Percentiles rank a stretch among this genome's conserved stretches.
Evolutionary conservation across 148 eudicot genomes (phyloP).

Genomic region (Nepenthes mirabilis): DNA sequence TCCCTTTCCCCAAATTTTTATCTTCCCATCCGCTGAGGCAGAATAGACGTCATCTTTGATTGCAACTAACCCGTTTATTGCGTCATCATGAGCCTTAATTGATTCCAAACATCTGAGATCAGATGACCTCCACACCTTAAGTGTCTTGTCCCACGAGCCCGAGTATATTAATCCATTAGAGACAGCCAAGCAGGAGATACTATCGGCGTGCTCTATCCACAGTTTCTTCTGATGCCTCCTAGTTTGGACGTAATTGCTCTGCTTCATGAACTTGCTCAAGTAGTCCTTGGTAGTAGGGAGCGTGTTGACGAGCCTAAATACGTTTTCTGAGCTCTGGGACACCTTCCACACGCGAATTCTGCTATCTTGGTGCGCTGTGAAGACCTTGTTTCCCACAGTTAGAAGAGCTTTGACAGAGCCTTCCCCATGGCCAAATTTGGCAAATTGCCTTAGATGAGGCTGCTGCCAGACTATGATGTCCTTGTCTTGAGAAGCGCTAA

Average conservation of each 20-base stretch:
- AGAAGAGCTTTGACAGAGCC: slow-evolving; percentile 75
- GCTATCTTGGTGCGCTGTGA: slow-evolving; percentile 90
- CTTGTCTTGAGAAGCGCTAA: slow-evolving; percentile 76
- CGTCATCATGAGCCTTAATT: slow-evolving; percentile 76
- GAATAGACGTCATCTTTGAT: slow-evolving; percentile 40
- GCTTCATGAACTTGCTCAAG: slow-evolving; percentile 71
- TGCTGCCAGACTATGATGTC: slow-evolving; percentile 94
- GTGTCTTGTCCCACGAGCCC: slow-evolving; percentile 87
- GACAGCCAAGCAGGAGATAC: slow-evolving; percentile 65
- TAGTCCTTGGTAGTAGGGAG: slow-evolving; percentile 78
- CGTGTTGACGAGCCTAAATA: slow-evolving; percentile 50
- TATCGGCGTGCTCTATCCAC: slow-evolving; percentile 87
- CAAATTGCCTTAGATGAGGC: slow-evolving; percentile 55
- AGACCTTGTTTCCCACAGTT: slow-evolving; percentile 47
- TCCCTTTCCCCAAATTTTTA: slow-evolving; percentile 44
- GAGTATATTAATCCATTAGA: slow-evolving; percentile 58
- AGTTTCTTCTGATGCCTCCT: slow-evolving; percentile 66
- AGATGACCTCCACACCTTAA: slow-evolving; percentile 70
- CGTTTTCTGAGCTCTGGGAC: slow-evolving; percentile 62
- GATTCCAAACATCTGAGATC: slow-evolving; percentile 78
- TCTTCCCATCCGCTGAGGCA: slow-evolving; percentile 70
- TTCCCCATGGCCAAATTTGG: slow-evolving; percentile 67
- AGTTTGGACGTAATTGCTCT: slow-evolving; percentile 72
- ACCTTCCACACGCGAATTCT: slow-evolving; percentile 85
- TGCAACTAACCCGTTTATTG: slow-evolving; percentile 47